Evolutionary conservation across 352 stramenopile species (phyloP).

Genomic region (Phytophthora pini): DNA sequence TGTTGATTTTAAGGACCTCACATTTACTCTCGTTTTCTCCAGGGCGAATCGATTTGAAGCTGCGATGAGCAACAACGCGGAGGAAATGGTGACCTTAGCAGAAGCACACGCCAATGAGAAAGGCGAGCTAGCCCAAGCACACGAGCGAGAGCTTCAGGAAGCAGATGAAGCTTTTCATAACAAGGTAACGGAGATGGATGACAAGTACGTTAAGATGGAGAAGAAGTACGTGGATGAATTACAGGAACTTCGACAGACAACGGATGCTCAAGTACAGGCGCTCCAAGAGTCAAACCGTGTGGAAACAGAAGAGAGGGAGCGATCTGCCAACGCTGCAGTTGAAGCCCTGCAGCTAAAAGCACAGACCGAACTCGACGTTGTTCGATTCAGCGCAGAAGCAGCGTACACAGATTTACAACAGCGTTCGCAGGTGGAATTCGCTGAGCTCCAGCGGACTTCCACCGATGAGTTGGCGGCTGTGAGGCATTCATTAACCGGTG

Average conservation of each 20-base stretch:
- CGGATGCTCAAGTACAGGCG: constrained; percentile 24
- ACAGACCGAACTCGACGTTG: constrained; percentile 33
- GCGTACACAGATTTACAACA: constrained; percentile 36
- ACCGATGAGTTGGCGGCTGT: constrained; percentile 20
- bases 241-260: constrained; percentile 38
- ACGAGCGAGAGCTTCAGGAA: constrained; percentile 32
- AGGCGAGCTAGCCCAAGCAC: constrained; percentile 29
- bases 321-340: constrained; percentile 32
- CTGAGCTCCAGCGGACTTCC: constrained; percentile 27
- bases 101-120: constrained; percentile 46
- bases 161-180: constrained; percentile 34
- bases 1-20: no score
- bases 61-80: constrained; percentile 46
- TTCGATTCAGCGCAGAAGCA: constrained; percentile 14
- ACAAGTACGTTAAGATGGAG: constrained; percentile 37
- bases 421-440: constrained; percentile 28
- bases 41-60: constrained; percentile 48
- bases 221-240: constrained; percentile 44
- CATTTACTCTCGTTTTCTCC: not conserved
- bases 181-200: constrained; percentile 40
- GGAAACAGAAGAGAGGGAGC: constrained; percentile 27
- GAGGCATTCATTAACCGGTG: constrained; percentile 16
- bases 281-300: constrained; percentile 30
- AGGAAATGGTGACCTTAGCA: constrained; percentile 53
- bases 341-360: constrained; percentile 29